These are phyloP conservation scores for Paspalum notatum DNA, from an alignment of 176 grass and related monocot genomes.

Conservation along the genomic window DNA sequence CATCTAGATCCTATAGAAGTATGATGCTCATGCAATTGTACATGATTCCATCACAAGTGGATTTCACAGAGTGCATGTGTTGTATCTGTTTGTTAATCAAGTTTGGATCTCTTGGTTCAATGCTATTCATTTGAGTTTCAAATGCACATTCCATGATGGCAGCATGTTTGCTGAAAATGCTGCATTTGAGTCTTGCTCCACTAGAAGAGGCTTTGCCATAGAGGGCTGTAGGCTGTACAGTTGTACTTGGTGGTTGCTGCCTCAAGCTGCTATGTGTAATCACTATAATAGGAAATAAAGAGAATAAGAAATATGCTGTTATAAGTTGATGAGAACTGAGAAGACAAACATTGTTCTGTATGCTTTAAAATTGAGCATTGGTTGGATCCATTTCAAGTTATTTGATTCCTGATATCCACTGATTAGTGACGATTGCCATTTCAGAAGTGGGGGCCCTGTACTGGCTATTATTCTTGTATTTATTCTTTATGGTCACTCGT, in stretches of 20 bases:
- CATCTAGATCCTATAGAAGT: constrained; percentile 16
- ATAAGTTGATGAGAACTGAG: not conserved
- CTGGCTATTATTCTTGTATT: not conserved
- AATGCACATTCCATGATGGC: not conserved
- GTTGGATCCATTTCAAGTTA: not conserved
- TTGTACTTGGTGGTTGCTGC: not conserved
- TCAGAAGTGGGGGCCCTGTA: not conserved
- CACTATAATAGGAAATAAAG: not conserved
- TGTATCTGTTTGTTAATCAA: not conserved
- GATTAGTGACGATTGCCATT: not conserved
- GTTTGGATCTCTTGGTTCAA: constrained; percentile 16
- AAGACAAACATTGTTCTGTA: not conserved
- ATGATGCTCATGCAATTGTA: not conserved
- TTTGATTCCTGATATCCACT: not conserved
- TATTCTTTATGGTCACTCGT: not conserved
- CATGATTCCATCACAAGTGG: not conserved
- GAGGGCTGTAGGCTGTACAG: not conserved
- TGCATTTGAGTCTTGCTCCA: not conserved
- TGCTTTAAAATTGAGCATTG: constrained; percentile 28
- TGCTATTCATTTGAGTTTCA: constrained; percentile 4
- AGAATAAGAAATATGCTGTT: not conserved
- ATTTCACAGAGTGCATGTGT: not conserved
- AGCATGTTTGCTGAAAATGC: not conserved
- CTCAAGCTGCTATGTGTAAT: not conserved
- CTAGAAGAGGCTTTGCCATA: constrained; percentile 1